Percentiles rank a stretch among this genome's conserved stretches.
Evolutionary conservation across 108 stramenopile species (phyloP).

Genomic region (Fistulifera pelliculosa): DNA sequence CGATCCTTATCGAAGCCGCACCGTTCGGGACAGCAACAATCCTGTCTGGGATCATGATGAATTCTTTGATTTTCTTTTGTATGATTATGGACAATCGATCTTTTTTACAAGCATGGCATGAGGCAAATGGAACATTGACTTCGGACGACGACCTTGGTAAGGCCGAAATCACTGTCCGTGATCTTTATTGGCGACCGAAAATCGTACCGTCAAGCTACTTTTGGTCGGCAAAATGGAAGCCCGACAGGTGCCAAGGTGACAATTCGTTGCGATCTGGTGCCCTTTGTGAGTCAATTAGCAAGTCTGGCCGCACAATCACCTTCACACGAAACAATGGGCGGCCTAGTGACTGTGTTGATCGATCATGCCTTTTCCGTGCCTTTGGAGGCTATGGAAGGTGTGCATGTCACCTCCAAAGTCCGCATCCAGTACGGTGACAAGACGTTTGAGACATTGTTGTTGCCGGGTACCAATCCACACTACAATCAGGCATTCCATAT

Average conservation of each 20-base stretch:
- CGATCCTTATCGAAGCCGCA: slow-evolving; percentile 18
- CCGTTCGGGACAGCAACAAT: slow-evolving; percentile 26
- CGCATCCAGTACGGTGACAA: too few species aligned
- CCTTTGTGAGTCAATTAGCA: background rate
- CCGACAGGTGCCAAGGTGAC: slow-evolving; percentile 43
- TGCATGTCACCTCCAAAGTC: too few species aligned
- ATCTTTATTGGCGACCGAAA: slow-evolving; percentile 27
- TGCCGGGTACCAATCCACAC: too few species aligned
- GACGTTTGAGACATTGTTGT: too few species aligned
- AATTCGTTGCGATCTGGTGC: slow-evolving; percentile 26
- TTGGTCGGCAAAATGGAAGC: slow-evolving; percentile 6
- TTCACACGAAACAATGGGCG: slow-evolving; percentile 26
- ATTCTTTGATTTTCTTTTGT: slow-evolving; percentile 38
- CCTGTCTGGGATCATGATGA: slow-evolving; percentile 45
- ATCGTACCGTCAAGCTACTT: slow-evolving; percentile 20
- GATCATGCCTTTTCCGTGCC: slow-evolving; percentile 19
- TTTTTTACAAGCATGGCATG: slow-evolving; percentile 42
- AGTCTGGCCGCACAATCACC: background rate
- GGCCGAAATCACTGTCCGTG: slow-evolving; percentile 26
- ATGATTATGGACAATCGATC: slow-evolving; percentile 43
- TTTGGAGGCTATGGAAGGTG: background rate
- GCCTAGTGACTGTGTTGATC: slow-evolving; percentile 42
- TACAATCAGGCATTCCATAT: slow-evolving; percentile 15
- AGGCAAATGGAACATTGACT: slow-evolving; percentile 35
- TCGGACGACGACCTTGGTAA: slow-evolving; percentile 50